Evolutionary conservation across 345 rosid species (phyloP).

Genomic region (Firmiana major): DNA sequence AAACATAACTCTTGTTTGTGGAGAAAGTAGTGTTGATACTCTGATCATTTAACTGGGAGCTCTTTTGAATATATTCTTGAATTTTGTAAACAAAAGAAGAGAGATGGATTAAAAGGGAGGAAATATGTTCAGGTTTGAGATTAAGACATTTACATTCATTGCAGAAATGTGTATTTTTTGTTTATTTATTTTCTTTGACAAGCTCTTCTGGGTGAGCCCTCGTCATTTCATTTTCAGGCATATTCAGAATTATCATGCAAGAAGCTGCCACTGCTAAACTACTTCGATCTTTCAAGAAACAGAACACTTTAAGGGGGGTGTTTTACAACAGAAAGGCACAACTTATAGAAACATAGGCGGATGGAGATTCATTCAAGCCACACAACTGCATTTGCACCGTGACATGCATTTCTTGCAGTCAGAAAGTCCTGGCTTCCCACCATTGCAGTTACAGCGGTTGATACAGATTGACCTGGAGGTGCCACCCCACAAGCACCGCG

Average conservation of each 20-base stretch:
- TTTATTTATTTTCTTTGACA: neutral
- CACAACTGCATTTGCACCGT: conserved; percentile 68
- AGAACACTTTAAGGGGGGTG: neutral
- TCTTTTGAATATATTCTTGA: neutral
- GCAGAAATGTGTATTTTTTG: neutral
- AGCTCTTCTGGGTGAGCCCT: neutral
- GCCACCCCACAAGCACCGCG: conserved; percentile 77
- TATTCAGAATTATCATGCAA: neutral
- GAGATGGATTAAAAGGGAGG: neutral
- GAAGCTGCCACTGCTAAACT: neutral
- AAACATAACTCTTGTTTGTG: too few relatives aligned
- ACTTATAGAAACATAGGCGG: neutral
- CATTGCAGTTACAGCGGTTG: conserved; percentile 45
- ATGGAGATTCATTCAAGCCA: conserved; percentile 11
- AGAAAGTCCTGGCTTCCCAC: conserved; percentile 41
- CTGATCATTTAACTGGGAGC: neutral
- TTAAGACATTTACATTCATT: neutral
- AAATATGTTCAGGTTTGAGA: neutral
- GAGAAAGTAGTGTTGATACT: neutral
- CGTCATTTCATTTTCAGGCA: neutral
- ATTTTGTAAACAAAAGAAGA: neutral
- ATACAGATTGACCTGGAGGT: conserved; percentile 36
- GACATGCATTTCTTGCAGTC: conserved; percentile 69
- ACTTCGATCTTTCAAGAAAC: neutral
- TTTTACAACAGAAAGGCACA: neutral